These are phyloP conservation scores for Mucor velutinosus DNA, from an alignment of 371 early-diverging fungal genomes.

Conservation along the genomic window DNA sequence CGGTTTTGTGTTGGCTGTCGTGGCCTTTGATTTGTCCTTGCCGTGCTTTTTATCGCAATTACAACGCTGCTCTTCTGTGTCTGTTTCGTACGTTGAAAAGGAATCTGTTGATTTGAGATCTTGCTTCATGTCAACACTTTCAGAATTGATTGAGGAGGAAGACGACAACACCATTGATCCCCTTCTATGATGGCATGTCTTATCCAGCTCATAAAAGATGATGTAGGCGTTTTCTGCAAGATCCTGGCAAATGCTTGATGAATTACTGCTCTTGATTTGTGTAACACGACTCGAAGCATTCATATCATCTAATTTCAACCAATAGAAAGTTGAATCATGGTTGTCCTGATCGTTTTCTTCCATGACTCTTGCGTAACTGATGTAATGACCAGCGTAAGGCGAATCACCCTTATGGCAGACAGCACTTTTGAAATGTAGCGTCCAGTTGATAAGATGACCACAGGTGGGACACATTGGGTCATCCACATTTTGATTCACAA, in stretches of 20 bases:
- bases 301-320: conserved; percentile 43
- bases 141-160: background rate
- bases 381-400: conserved; percentile 56
- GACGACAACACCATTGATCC: background rate
- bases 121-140: background rate
- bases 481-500: conserved; percentile 44
- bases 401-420: conserved; percentile 58
- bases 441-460: conserved; percentile 40
- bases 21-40: background rate
- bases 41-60: background rate
- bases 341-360: background rate
- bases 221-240: conserved; percentile 58
- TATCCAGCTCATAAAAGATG: conserved; percentile 60
- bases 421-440: conserved; percentile 56
- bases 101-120: conserved; percentile 3
- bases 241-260: conserved; percentile 31
- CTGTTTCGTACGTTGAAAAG: background rate
- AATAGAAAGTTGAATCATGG: background rate
- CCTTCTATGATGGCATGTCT: conserved; percentile 30
- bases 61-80: background rate
- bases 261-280: conserved; percentile 19
- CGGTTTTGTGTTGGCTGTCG: background rate
- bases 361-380: conserved; percentile 44
- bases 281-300: conserved; percentile 30
- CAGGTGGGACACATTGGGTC: conserved; percentile 31